Evolutionary conservation across 2,329 filamentous ascomycete genomes (phyloP).

Genomic region (Colletotrichum magnum): DNA sequence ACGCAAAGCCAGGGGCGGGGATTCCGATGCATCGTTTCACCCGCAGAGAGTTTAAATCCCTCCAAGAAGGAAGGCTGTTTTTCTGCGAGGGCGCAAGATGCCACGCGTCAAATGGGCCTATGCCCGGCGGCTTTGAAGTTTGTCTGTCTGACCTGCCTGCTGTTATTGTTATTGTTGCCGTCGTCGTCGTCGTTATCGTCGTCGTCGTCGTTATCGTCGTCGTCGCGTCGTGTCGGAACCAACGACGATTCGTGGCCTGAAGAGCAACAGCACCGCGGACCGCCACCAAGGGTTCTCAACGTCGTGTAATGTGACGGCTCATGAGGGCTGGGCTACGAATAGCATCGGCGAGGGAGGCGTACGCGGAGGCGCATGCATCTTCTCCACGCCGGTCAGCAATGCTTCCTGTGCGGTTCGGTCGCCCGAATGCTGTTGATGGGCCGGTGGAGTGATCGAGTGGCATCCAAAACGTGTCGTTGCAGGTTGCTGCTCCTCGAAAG

Average conservation of each 20-base stretch:
- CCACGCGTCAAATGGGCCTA: conserved; percentile 21
- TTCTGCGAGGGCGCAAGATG: conserved; percentile 2
- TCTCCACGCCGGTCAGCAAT: not conserved
- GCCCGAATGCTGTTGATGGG: not conserved
- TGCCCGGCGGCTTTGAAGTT: not conserved
- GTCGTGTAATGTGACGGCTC: conserved; percentile 3
- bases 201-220: conserved; percentile 1
- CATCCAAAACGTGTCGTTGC: no score
- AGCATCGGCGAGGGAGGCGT: not conserved
- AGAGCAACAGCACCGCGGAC: not conserved
- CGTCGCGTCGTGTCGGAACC: not conserved
- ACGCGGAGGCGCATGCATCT: not conserved
- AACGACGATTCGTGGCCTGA: not conserved
- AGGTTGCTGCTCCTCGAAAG: no score
- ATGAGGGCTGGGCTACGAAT: not conserved
- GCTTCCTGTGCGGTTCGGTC: not conserved
- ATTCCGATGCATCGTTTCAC: conserved; percentile 40
- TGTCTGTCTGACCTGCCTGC: not conserved
- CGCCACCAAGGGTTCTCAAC: not conserved
- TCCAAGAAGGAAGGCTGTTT: conserved; percentile 13
- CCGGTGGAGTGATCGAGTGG: not conserved
- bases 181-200: conserved; percentile 4
- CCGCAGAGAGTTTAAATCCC: conserved; percentile 36
- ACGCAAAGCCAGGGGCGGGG: conserved; percentile 38
- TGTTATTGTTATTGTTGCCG: conserved; percentile 2